These are phyloP conservation scores for Pseudocercospora musae DNA, from an alignment of 2,329 filamentous ascomycete genomes.

Conservation along the genomic window DNA sequence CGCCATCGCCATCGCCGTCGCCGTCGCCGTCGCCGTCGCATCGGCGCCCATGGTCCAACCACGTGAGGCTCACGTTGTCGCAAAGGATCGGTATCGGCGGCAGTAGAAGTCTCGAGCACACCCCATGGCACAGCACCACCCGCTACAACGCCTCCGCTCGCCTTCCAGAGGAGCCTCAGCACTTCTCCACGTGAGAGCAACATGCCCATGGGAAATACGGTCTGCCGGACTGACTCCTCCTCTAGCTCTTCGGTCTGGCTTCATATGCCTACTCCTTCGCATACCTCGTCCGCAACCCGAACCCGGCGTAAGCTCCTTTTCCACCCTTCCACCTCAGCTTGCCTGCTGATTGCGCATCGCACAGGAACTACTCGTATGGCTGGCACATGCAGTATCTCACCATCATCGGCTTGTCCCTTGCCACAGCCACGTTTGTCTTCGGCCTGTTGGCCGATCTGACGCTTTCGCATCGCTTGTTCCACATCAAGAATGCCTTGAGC, in stretches of 20 bases:
- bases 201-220: background rate
- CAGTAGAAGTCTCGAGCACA: background rate
- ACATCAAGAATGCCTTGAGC: slow-evolving; percentile 64
- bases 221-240: slow-evolving; percentile 6
- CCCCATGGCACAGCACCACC: slow-evolving; percentile 43
- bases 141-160: slow-evolving; percentile 62
- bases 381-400: slow-evolving; percentile 71
- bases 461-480: slow-evolving; percentile 57
- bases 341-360: slow-evolving; percentile 12
- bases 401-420: slow-evolving; percentile 65
- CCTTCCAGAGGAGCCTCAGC: slow-evolving; percentile 64
- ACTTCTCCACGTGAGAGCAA: slow-evolving; percentile 51
- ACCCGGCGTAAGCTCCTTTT: slow-evolving; percentile 34
- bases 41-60: background rate
- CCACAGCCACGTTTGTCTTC: slow-evolving; percentile 58
- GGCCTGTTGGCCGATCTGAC: slow-evolving; percentile 65
- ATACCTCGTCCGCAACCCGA: slow-evolving; percentile 39
- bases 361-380: slow-evolving; percentile 59
- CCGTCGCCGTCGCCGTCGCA: no score
- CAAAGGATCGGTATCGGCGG: background rate
- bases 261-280: slow-evolving; percentile 47
- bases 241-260: slow-evolving; percentile 38
- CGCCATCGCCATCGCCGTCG: background rate
- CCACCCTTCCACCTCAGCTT: background rate
- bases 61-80: background rate